These are phyloP conservation scores for Wallacemonas sp. DNA, from an alignment of 208 protist species.

Conservation along the genomic window DNA sequence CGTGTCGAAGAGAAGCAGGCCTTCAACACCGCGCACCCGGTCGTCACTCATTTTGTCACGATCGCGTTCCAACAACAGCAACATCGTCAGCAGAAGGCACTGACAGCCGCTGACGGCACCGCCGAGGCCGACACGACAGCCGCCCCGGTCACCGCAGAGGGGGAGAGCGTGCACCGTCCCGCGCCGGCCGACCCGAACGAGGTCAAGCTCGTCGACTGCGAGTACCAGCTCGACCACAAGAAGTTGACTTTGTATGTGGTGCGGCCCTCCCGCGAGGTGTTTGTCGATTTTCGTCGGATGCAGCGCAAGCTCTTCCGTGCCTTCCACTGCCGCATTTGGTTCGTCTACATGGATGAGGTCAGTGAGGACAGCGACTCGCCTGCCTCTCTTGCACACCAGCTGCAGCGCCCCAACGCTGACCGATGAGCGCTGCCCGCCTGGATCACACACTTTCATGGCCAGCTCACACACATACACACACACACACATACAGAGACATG, in stretches of 20 bases:
- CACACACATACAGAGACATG: neutral
- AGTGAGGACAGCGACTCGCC: constrained; percentile 36
- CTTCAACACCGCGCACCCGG: constrained; percentile 21
- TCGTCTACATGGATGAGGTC: constrained; percentile 73
- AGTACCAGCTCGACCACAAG: constrained; percentile 64
- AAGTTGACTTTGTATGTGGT: constrained; percentile 75
- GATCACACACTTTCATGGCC: neutral
- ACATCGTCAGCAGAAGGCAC: neutral
- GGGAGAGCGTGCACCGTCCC: constrained; percentile 13
- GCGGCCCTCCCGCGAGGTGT: constrained; percentile 38
- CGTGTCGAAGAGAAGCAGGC: constrained; percentile 22
- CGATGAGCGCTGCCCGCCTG: too few relatives aligned
- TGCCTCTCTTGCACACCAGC: constrained; percentile 14
- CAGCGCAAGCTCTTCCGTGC: constrained; percentile 64
- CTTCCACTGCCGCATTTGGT: constrained; percentile 76
- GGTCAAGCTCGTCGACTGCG: constrained; percentile 41
- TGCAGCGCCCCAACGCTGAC: neutral
- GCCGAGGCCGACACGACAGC: constrained; percentile 6
- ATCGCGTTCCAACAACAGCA: constrained; percentile 25
- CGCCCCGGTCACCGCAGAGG: constrained; percentile 16
- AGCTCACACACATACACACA: neutral
- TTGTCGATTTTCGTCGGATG: constrained; percentile 75
- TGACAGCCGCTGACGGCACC: constrained; percentile 6
- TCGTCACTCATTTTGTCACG: constrained; percentile 40
- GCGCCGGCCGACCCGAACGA: neutral